Evolutionary conservation across 148 eudicot species (phyloP).

Genomic region (Salicornia ramosissima): DNA sequence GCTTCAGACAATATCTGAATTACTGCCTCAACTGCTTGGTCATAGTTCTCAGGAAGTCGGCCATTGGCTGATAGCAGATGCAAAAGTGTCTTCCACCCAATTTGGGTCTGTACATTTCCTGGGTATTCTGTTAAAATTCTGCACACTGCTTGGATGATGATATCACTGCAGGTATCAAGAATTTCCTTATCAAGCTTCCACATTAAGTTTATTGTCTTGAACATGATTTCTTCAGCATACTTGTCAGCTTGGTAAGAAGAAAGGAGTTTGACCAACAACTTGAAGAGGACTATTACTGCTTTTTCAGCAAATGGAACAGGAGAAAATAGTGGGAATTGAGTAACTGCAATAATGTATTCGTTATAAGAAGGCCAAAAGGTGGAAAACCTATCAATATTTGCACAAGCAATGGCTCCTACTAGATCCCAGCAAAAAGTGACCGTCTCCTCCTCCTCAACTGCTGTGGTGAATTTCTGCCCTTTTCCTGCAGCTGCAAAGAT

Average conservation of each 20-base stretch:
- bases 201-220: constrained; percentile 74
- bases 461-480: constrained; percentile 90
- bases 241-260: constrained; percentile 46
- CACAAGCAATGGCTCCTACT: constrained; percentile 32
- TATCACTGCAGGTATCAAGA: constrained; percentile 62
- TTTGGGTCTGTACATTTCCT: constrained; percentile 47
- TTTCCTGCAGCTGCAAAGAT: constrained; percentile 89
- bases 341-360: constrained; percentile 54
- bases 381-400: constrained; percentile 50
- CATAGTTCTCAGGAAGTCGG: constrained; percentile 71
- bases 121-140: constrained; percentile 53
- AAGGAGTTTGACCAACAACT: constrained; percentile 50
- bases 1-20: constrained; percentile 50
- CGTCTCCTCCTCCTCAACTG: constrained; percentile 87
- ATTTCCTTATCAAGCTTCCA: constrained; percentile 77
- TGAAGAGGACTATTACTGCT: constrained; percentile 48
- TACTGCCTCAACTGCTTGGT: constrained; percentile 59
- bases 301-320: constrained; percentile 80
- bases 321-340: constrained; percentile 76
- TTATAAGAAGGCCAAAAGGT: constrained; percentile 74
- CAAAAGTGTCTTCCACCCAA: constrained; percentile 78
- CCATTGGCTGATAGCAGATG: constrained; percentile 63
- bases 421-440: constrained; percentile 92
- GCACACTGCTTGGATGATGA: constrained; percentile 42
- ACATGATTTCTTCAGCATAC: constrained; percentile 62